Conservation (phyloP, 495 filamentous ascomycete species). For the Talaromyces adpressus region DNA sequence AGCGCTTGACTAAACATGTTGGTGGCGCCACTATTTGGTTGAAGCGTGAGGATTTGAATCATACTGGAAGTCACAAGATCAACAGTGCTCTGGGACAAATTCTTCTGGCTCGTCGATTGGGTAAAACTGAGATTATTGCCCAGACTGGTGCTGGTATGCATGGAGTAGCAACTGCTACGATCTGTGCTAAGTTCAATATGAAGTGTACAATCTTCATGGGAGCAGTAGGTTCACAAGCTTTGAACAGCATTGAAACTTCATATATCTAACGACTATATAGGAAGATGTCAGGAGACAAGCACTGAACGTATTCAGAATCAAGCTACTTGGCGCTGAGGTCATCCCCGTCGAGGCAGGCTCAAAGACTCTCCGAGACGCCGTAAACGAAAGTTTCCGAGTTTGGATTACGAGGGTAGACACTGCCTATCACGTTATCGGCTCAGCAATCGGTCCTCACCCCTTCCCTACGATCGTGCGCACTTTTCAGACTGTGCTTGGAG, state of each 20-base stretch:
- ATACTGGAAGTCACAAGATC: slow-evolving; percentile 71
- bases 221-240: too few species aligned
- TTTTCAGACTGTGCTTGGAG: slow-evolving; percentile 81
- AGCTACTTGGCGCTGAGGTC: too few species aligned
- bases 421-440: slow-evolving; percentile 74
- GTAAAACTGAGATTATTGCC: slow-evolving; percentile 82
- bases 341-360: slow-evolving; percentile 42
- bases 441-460: slow-evolving; percentile 76
- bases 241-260: neutral
- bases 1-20: too few species aligned
- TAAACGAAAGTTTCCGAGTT: neutral
- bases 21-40: too few species aligned
- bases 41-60: too few species aligned
- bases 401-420: slow-evolving; percentile 42
- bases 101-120: slow-evolving; percentile 58
- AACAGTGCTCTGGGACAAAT: slow-evolving; percentile 82
- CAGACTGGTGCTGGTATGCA: slow-evolving; percentile 87
- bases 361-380: neutral
- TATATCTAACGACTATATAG: slow-evolving; percentile 15
- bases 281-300: slow-evolving; percentile 85
- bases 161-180: slow-evolving; percentile 80
- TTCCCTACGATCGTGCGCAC: slow-evolving; percentile 85
- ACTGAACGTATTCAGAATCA: slow-evolving; percentile 22
- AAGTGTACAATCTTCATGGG: slow-evolving; percentile 76
- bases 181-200: slow-evolving; percentile 84